These are phyloP conservation scores for Trametopsis cervina DNA, from an alignment of 768 basidiomycete species.

Conservation along the genomic window DNA sequence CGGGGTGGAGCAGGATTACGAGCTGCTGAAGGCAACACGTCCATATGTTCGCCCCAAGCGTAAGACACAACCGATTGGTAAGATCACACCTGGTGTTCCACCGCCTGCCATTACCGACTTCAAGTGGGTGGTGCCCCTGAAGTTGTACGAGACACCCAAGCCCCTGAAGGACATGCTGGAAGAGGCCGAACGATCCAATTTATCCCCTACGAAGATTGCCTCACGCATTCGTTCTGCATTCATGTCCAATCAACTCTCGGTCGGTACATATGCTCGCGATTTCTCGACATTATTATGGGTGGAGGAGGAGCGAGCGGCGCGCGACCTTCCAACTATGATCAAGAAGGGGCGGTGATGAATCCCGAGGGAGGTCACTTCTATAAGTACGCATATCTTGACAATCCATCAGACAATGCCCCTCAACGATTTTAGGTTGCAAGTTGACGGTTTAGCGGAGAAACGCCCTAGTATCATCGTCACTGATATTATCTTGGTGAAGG, in stretches of 20 bases:
- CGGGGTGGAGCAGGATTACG: conserved; percentile 43
- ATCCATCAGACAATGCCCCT: conserved; percentile 28
- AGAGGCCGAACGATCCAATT: no score
- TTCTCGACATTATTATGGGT: conserved; percentile 51
- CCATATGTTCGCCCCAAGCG: conserved; percentile 32
- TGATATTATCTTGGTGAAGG: conserved; percentile 24
- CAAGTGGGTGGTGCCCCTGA: conserved; percentile 14
- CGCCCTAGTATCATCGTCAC: conserved; percentile 49
- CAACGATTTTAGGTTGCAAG: conserved; percentile 32
- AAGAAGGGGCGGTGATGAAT: not conserved
- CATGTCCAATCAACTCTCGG: conserved; percentile 34
- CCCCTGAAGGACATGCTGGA: conserved; percentile 5
- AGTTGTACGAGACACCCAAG: conserved; percentile 12
- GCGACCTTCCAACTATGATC: conserved; percentile 3
- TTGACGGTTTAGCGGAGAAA: conserved; percentile 50
- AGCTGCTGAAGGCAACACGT: conserved; percentile 35
- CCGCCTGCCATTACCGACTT: conserved; percentile 13
- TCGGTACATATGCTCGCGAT: conserved; percentile 32
- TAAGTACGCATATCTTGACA: conserved; percentile 27
- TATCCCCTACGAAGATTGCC: not conserved
- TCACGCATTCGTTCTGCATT: conserved; percentile 26
- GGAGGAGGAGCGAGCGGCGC: conserved; percentile 32
- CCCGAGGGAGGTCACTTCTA: conserved; percentile 13
- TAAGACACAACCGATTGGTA: conserved; percentile 7
- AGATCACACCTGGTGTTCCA: conserved; percentile 23